Conservation (phyloP, 495 filamentous ascomycete species). For the Sordaria brevicollis region DNA sequence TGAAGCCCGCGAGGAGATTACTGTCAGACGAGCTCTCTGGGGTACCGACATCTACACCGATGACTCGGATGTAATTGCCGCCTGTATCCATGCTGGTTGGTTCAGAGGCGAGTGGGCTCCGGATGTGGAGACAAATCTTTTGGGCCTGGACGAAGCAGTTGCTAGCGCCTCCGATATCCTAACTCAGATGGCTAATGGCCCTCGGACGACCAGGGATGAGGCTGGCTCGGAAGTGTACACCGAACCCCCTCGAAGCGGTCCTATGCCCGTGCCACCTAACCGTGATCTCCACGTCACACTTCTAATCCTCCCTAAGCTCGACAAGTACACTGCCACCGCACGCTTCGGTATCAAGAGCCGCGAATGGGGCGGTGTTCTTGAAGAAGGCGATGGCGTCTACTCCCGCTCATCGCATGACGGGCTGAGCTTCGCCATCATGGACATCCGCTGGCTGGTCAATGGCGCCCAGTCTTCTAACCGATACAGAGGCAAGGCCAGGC, state of each 20-base stretch:
- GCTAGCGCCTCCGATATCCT: background rate
- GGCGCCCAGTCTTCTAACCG: slow-evolving; percentile 53
- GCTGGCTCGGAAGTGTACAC: slow-evolving; percentile 24
- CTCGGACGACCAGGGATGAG: background rate
- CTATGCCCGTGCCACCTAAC: slow-evolving; percentile 43
- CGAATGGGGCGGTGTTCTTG: slow-evolving; percentile 48
- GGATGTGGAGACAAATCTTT: slow-evolving; percentile 53
- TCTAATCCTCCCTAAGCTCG: slow-evolving; percentile 67
- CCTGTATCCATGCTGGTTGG: slow-evolving; percentile 88
- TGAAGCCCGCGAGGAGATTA: slow-evolving; percentile 68
- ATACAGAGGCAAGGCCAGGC: slow-evolving; percentile 33
- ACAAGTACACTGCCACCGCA: slow-evolving; percentile 62
- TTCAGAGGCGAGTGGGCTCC: slow-evolving; percentile 80
- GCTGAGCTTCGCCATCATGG: slow-evolving; percentile 73
- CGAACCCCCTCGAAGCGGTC: slow-evolving; percentile 36
- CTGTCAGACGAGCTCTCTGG: slow-evolving; percentile 68
- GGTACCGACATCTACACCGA: slow-evolving; percentile 92
- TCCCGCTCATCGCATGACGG: slow-evolving; percentile 58
- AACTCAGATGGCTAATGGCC: background rate
- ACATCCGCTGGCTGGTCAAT: slow-evolving; percentile 69
- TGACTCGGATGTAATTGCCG: slow-evolving; percentile 87
- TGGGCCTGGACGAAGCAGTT: slow-evolving; percentile 47
- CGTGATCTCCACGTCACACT: slow-evolving; percentile 78
- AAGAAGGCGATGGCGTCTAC: slow-evolving; percentile 10
- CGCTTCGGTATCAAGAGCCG: slow-evolving; percentile 73